Evolutionary conservation across 2,329 filamentous ascomycete species (phyloP), one percentile per base, ranked within the genome.

Genomic region (Fusarium sp.): DNA sequence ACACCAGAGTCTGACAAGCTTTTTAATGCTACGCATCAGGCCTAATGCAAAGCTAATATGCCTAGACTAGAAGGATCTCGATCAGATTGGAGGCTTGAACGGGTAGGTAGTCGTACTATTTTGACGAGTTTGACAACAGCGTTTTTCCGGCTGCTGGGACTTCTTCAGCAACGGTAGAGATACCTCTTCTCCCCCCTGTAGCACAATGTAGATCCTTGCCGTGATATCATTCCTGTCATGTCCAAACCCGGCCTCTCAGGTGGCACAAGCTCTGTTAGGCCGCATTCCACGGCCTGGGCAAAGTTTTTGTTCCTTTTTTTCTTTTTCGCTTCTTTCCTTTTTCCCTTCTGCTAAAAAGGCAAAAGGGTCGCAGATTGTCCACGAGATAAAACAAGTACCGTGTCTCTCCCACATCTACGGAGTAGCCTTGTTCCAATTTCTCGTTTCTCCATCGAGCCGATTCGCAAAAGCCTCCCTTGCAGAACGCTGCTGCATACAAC

Each of bases 211-310:
- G 41, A 65, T 65, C 62, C 45, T 50, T 65, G 44, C 61, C 44
- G 25, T 40, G 39, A 47, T 65, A n/a, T 13, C 62, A 65, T 65
- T 65, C 62, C 62, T 65, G 40, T 33, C 39, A 65, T 65, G 45
- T 65, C 62, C 62, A 54, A 65, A 65, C 61, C 62, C 62, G 62
- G 62, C 61, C 45, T 23, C 8, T 4, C 23, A 43, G 35, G 62
- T 61, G 62, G 62, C 46, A 65, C 47, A 43, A 14, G 6, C 48
- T 44, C 25, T 40, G 9, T 19, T 63, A 37, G 39, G 39, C 20
- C 61, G 49, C 62, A 65, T 65, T 65, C 62, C 62, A 61, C 20
- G 43, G 7, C 25, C 44, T 65, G 20, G 62, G 33, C 54, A 13
- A 32, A 13, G 27, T 30, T 19, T 39, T 64, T 33, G 32, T 23